These are phyloP conservation scores for Dothiorella sarmentorum DNA, from an alignment of 2,329 filamentous ascomycete species.

Conservation along the genomic window DNA sequence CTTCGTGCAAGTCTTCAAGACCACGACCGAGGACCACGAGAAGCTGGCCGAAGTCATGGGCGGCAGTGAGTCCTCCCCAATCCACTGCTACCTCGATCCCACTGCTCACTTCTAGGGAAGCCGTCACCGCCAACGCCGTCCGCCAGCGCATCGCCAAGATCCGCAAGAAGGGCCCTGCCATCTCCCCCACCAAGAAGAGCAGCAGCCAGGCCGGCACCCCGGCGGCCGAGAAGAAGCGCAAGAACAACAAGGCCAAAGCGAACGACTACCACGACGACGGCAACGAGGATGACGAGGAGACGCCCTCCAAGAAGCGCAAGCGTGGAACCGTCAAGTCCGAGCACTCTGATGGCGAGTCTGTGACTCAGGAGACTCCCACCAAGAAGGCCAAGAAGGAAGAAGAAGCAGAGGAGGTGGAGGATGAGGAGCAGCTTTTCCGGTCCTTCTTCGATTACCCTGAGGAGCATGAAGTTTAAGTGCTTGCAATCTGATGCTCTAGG, in stretches of 20 bases:
- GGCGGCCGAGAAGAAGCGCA: background rate
- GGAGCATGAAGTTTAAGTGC: background rate
- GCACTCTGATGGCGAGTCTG: background rate
- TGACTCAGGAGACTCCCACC: background rate
- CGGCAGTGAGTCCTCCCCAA: background rate
- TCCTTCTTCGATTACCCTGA: background rate
- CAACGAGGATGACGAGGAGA: background rate
- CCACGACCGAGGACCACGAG: background rate
- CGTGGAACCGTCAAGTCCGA: background rate
- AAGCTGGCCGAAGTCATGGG: background rate
- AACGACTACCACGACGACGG: background rate
- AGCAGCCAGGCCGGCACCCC: background rate
- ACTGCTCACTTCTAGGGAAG: background rate
- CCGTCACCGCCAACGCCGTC: conserved; percentile 4
- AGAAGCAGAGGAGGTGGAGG: background rate
- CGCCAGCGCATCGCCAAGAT: conserved; percentile 6
- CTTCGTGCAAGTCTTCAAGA: background rate
- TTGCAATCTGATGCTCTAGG: no score
- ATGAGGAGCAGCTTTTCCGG: background rate
- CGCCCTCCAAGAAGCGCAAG: background rate
- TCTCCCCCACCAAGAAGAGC: background rate
- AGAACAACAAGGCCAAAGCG: background rate
- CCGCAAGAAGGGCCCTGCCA: background rate
- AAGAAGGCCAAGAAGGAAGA: background rate
- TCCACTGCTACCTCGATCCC: background rate